These are phyloP conservation scores for Arthrinium puccinioides DNA, from an alignment of 2,329 filamentous ascomycete genomes.

Conservation along the genomic window DNA sequence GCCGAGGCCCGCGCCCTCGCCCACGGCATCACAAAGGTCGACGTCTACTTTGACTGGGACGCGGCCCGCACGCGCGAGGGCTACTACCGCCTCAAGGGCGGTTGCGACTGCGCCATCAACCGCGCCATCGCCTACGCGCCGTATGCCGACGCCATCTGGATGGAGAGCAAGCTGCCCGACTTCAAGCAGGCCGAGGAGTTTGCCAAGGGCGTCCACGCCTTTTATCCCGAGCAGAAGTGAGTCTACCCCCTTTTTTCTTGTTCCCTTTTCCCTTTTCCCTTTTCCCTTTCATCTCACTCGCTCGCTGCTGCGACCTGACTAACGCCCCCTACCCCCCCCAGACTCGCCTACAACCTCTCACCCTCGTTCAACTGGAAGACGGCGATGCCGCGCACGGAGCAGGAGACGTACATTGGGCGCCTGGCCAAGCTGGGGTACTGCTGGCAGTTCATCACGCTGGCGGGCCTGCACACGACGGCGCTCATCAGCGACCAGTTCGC, in stretches of 20 bases:
- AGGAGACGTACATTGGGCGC: constrained; percentile 94
- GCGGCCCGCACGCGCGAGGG: constrained; percentile 87
- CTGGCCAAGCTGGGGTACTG: constrained; percentile 87
- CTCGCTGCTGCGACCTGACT: not conserved
- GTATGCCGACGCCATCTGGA: constrained; percentile 96
- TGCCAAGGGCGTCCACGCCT: constrained; percentile 84
- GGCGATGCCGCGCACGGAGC: constrained; percentile 83
- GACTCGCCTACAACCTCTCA: constrained; percentile 94
- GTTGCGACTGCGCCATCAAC: constrained; percentile 86
- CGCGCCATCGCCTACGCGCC: constrained; percentile 86
- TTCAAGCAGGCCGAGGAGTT: constrained; percentile 89
- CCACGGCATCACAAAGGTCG: constrained; percentile 65
- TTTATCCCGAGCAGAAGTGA: constrained; percentile 94
- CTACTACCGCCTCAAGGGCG: constrained; percentile 88
- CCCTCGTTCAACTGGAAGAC: constrained; percentile 99
- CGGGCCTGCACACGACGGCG: constrained; percentile 90
- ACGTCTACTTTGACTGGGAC: constrained; percentile 94
- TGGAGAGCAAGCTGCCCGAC: constrained; percentile 97
- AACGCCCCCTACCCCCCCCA: constrained; percentile 24
- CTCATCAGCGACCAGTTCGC: constrained; percentile 88
- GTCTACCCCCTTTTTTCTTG: constrained; percentile 22
- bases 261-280: not conserved
- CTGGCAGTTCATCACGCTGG: constrained; percentile 99
- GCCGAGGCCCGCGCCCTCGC: constrained; percentile 74
- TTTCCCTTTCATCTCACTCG: constrained; percentile 4